phyloP scores from a whole-genome alignment of 495 filamentous ascomycete genomes.

The Hypoxylon fuscum region DNA sequence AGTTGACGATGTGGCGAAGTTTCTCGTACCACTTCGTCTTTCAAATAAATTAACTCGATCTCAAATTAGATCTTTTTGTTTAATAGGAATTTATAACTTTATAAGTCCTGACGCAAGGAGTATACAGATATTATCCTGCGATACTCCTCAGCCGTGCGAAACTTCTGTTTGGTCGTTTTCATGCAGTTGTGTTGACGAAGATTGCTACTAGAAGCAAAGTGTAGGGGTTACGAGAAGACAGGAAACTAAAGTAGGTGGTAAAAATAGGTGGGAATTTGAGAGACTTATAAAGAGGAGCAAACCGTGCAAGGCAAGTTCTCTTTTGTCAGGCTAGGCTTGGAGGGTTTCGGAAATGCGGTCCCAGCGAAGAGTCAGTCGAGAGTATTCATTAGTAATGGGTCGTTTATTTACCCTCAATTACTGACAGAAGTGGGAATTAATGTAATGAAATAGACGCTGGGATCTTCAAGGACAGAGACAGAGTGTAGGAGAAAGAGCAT shows the following conservation, averaged over 20 bases:
- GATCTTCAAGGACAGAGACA: background rate
- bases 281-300: slow-evolving; percentile 20
- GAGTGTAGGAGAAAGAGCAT: slow-evolving; percentile 2
- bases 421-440: too few species aligned
- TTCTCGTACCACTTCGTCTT: too few species aligned
- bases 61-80: background rate
- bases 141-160: slow-evolving; percentile 71
- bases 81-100: slow-evolving; percentile 28
- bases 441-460: too few species aligned
- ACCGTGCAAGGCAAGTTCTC: slow-evolving; percentile 7
- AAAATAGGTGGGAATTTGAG: slow-evolving; percentile 5
- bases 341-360: too few species aligned
- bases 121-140: slow-evolving; percentile 63
- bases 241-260: background rate
- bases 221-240: background rate
- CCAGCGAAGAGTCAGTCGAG: too few species aligned
- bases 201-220: slow-evolving; percentile 15
- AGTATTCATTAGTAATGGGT: too few species aligned
- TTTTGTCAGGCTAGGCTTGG: background rate
- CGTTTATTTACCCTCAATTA: too few species aligned
- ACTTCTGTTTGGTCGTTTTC: slow-evolving; percentile 41
- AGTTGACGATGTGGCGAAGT: background rate
- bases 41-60: slow-evolving; percentile 15
- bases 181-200: slow-evolving; percentile 37
- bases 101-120: slow-evolving; percentile 69